phyloP scores from a whole-genome alignment of 2,329 filamentous ascomycete genomes.

The Taxawa tesnikishii region DNA sequence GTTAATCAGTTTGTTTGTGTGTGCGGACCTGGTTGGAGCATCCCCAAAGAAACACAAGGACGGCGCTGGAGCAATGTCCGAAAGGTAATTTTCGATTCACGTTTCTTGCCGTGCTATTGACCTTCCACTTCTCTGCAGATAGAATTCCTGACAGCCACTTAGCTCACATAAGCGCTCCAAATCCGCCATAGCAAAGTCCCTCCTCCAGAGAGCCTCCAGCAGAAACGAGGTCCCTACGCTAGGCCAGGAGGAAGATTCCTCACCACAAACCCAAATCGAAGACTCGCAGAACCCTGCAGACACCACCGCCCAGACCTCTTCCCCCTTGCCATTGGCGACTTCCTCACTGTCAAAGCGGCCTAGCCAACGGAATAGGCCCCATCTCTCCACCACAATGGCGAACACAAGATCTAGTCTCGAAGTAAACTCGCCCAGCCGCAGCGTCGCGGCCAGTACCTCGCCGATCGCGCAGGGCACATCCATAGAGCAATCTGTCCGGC shows the following conservation, averaged over 20 bases:
- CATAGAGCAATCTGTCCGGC: conserved; percentile 86
- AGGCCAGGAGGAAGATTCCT: not conserved
- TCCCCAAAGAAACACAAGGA: too few relatives aligned
- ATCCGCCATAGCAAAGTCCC: conserved; percentile 39
- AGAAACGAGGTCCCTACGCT: conserved; percentile 28
- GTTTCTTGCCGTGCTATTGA: too few relatives aligned
- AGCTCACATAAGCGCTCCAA: conserved; percentile 32
- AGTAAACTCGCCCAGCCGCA: conserved; percentile 6
- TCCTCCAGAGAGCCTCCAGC: conserved; percentile 40
- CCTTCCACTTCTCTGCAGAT: too few relatives aligned
- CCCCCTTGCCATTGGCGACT: conserved; percentile 3
- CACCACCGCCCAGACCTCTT: conserved; percentile 1
- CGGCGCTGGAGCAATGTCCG: too few relatives aligned
- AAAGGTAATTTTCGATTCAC: too few relatives aligned
- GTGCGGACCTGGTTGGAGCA: too few relatives aligned
- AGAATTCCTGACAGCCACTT: not conserved
- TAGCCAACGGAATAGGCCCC: conserved; percentile 15
- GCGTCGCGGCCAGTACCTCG: conserved; percentile 10
- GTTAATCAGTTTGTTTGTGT: too few relatives aligned
- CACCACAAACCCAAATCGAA: conserved; percentile 1
- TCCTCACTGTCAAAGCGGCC: not conserved
- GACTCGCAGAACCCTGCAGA: not conserved
- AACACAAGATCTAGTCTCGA: conserved; percentile 9
- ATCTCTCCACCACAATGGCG: conserved; percentile 23
- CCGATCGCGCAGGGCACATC: conserved; percentile 25